Conservation (phyloP, 129 eudicot species). For the Lonicera japonica region DNA sequence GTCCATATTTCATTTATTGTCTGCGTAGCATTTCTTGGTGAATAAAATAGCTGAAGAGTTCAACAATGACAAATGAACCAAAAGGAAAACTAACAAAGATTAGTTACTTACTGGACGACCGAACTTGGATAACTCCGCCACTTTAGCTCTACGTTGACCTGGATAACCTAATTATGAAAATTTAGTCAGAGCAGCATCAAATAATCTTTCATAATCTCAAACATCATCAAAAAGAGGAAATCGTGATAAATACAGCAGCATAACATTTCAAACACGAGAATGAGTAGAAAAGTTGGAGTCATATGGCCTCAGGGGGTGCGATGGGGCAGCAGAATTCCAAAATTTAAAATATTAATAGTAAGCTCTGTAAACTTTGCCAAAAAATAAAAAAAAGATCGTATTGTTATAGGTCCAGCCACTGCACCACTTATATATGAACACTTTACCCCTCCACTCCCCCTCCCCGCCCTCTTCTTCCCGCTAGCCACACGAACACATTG, state of each 20-base stretch:
- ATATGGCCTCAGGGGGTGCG: background rate
- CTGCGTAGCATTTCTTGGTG: background rate
- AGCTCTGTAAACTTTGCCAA: too few species aligned
- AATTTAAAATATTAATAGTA: too few species aligned
- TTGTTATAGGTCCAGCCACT: too few species aligned
- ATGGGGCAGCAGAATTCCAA: too few species aligned
- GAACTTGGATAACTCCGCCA: conserved; percentile 65
- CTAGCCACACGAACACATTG: too few species aligned
- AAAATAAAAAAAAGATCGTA: too few species aligned
- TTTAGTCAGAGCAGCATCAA: background rate
- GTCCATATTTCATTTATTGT: background rate
- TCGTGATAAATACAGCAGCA: too few species aligned
- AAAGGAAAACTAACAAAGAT: conserved; percentile 1
- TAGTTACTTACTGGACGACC: conserved; percentile 75
- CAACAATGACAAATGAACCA: background rate
- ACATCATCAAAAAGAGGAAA: background rate
- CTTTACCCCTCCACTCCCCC: too few species aligned
- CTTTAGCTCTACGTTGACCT: conserved; percentile 63
- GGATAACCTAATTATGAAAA: conserved; percentile 47
- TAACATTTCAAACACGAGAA: background rate
- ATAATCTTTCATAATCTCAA: background rate
- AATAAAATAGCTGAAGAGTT: background rate
- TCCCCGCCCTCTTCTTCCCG: too few species aligned
- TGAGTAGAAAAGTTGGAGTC: background rate
- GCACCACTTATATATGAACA: too few species aligned